Conservation (phyloP, 495 filamentous ascomycete genomes). For the Aspergillus bridgeri region DNA sequence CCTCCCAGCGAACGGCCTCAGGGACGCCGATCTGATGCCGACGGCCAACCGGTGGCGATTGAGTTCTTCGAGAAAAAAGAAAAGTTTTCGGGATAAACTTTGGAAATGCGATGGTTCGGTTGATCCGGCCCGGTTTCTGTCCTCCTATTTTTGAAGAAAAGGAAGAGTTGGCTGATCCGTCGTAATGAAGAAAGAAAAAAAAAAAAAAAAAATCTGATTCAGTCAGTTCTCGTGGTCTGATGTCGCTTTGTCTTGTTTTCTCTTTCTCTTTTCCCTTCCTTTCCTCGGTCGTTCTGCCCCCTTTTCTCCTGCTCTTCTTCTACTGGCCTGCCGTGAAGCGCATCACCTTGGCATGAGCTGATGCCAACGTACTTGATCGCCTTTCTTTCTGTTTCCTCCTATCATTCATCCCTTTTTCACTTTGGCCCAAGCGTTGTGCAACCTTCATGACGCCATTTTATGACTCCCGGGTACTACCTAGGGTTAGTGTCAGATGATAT, state of each 20-base stretch:
- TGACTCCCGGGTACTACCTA: background rate
- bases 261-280: background rate
- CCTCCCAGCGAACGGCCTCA: background rate
- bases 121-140: background rate
- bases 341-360: slow-evolving; percentile 6
- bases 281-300: background rate
- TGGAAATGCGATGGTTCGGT: background rate
- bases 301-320: background rate
- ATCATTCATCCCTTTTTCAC: background rate
- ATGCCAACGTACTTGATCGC: slow-evolving; percentile 1
- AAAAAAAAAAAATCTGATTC: too few relatives aligned
- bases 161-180: too few relatives aligned
- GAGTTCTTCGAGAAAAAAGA: background rate
- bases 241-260: background rate
- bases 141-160: background rate
- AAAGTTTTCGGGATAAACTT: background rate
- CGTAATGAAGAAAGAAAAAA: too few relatives aligned
- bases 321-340: background rate
- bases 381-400: slow-evolving; percentile 1
- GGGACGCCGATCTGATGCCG: background rate
- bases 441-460: background rate
- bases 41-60: background rate
- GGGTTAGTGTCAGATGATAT: background rate
- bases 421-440: background rate
- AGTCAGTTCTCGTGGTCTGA: background rate